A percentile compares a stretch with the other conserved stretches of the same genome.
Evolutionary conservation across 169 alveolate genomes (phyloP).

Genomic region (Sarcocystis neurona): DNA sequence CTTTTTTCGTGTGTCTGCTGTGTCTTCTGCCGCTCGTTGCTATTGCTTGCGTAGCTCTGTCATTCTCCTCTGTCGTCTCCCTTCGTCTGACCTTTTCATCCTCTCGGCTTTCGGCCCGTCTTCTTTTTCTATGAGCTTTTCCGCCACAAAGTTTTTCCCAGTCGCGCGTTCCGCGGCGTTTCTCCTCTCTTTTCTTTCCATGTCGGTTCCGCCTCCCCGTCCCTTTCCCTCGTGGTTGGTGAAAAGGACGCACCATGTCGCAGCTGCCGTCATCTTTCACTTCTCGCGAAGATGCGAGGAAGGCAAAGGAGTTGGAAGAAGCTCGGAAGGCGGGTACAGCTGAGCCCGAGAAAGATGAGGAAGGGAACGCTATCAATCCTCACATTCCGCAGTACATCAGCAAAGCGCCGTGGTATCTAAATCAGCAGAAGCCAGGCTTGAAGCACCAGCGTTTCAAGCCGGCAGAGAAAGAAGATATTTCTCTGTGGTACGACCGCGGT

Average conservation of each 20-base stretch:
- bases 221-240: not conserved
- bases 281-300: conserved; percentile 41
- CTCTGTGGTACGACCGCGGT: conserved; percentile 53
- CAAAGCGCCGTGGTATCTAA: conserved; percentile 74
- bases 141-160: too few relatives aligned
- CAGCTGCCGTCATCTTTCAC: not conserved
- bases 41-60: too few relatives aligned
- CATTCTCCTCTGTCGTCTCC: too few relatives aligned
- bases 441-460: conserved; percentile 54
- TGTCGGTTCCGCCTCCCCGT: not conserved
- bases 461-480: not conserved
- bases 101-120: too few relatives aligned
- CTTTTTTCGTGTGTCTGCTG: conserved; percentile 36
- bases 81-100: too few relatives aligned
- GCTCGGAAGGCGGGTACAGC: conserved; percentile 57
- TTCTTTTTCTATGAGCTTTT: too few relatives aligned
- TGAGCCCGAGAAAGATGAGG: conserved; percentile 61
- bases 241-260: not conserved
- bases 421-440: conserved; percentile 63
- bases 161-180: not conserved
- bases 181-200: too few relatives aligned
- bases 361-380: conserved; percentile 69
- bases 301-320: conserved; percentile 47
- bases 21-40: not conserved
- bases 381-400: conserved; percentile 74